Evolutionary conservation across 495 filamentous ascomycete genomes (phyloP).

Genomic region (Cairneyella variabilis): DNA sequence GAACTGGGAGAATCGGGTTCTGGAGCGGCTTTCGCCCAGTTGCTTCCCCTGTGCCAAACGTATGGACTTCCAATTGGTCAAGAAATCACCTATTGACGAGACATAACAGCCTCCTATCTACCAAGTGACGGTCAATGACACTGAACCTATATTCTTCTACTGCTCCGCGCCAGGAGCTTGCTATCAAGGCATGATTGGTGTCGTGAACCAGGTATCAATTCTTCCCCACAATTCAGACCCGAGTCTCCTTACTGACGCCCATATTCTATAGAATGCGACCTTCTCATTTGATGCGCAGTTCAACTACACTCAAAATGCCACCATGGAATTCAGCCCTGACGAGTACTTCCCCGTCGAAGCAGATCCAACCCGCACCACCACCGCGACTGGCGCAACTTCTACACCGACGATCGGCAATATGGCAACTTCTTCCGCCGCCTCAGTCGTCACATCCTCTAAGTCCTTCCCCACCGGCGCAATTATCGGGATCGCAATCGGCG

Average conservation of each 20-base stretch:
- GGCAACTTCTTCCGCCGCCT: constrained; percentile 3
- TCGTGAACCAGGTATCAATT: constrained; percentile 45
- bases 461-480: constrained; percentile 35
- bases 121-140: constrained; percentile 52
- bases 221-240: too few relatives aligned
- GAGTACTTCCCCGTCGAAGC: constrained; percentile 15
- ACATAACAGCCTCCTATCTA: constrained; percentile 41
- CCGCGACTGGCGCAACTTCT: constrained; percentile 1
- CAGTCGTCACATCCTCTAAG: constrained; percentile 1
- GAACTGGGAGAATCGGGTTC: constrained; percentile 39
- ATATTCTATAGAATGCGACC: constrained; percentile 23
- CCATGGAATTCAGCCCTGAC: constrained; percentile 14
- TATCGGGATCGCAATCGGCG: constrained; percentile 45
- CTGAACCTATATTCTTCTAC: constrained; percentile 58
- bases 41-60: constrained; percentile 27
- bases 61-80: constrained; percentile 15
- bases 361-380: not conserved
- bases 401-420: too few relatives aligned
- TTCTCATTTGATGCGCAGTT: constrained; percentile 12
- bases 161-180: constrained; percentile 46
- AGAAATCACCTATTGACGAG: not conserved
- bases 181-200: constrained; percentile 42
- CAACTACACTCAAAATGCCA: constrained; percentile 10
- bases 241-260: too few relatives aligned
- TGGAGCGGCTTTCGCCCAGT: constrained; percentile 36